Evolutionary conservation across 495 filamentous ascomycete genomes (phyloP), one percentile per base, ranked within the genome.

Genomic region (Penicillium cataractarum): DNA sequence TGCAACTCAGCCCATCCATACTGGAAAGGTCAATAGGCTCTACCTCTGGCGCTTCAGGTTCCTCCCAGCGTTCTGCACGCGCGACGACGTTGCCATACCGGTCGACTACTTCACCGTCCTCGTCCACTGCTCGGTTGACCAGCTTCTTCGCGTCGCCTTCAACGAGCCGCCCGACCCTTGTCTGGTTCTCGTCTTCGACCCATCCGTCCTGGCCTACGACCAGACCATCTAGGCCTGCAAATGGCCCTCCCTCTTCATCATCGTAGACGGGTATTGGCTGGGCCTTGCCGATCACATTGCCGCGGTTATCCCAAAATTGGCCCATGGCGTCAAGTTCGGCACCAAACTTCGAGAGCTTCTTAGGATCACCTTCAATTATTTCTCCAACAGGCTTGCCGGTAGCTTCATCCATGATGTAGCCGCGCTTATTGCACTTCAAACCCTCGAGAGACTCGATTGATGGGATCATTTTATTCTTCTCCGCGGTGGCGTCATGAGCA

Each of bases 71-170:
- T 68, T 89, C 86, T 29, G 85, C 86, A 48, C 84, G 82, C 32
- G 84, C 86, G 57, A 88, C 80, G 44, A 85, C 80, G 24, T 83
- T 87, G 54, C 87, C 87, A 63, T 81, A 78, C 64, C 87, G 83
- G 72, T 87, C 86, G 42, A 86, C 75, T 52, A 89, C 78, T 60
- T 90, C 86, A 35, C 87, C 86, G 58, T 89, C 86, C 67, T 88
- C 85, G 39, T 89, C 86, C 22, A 89, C 86, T 19, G 78, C 74
- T 29, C 83, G 82, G 31, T 85, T 86, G 33, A 87, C 77, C n/a
- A 89, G 77, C 70, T 87, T 89, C 80, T 87, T 86, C 9, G 84
- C 73, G 55, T 89, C 86, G 22, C 86, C 87, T 66, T 89, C 86
- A 44, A 83, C 74, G 26, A 89, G 73, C 60, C 78, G 64, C 48